Base-by-base conservation (phyloP, 2,329 filamentous ascomycete species). In the Aureobasidium pullulans region DNA sequence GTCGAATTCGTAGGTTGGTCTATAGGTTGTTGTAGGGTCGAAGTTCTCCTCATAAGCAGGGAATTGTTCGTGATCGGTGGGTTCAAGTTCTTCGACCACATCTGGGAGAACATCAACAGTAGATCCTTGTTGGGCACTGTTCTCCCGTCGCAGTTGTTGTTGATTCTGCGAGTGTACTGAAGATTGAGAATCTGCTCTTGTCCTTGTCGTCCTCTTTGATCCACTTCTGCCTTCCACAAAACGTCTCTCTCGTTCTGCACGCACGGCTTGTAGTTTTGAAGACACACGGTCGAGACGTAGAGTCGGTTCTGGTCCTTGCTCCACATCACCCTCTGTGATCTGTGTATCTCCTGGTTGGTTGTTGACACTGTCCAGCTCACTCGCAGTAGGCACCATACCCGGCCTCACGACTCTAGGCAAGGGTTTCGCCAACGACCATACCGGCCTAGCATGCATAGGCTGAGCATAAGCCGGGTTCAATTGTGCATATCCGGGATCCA, bases 401-500 rank as follows among this genome's bases (percentile, higher is more conserved):
- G 59, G 59, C n/a, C 59, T 43, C 36, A 60, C 40, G 2, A 57
- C 44, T 3, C 59, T 32, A n/a, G 59, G 59, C 6, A 60, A 39
- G 1, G 59, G 50, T 15, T 56, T 57, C 1, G 59, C 59, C 13
- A 60, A 34, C 8, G 37, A 44, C 50, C 49, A 60, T 15, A 60
- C 49, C 4, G 59, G 59, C 9, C 44, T 39, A 9, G 40, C 19
- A 36, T 56, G 48, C 39, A 44, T 40, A 8, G 59, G 59, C 11
- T 60, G 50, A 2, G 40, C 34, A 29, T 60, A 60, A 7, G 50
- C 49, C 2, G 59, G 59, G 16, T 60, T 60, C 6, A 60, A 36
- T 29, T 40, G 39, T n/a, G 52, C 37, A 32, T 60, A 60, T 13
- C 48, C 59, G 3, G 50, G 59, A n/a, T 60, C 59, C 6, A 60